Base-by-base conservation (phyloP, 2,329 filamentous ascomycete genomes). In the Tolypocladium album region DNA sequence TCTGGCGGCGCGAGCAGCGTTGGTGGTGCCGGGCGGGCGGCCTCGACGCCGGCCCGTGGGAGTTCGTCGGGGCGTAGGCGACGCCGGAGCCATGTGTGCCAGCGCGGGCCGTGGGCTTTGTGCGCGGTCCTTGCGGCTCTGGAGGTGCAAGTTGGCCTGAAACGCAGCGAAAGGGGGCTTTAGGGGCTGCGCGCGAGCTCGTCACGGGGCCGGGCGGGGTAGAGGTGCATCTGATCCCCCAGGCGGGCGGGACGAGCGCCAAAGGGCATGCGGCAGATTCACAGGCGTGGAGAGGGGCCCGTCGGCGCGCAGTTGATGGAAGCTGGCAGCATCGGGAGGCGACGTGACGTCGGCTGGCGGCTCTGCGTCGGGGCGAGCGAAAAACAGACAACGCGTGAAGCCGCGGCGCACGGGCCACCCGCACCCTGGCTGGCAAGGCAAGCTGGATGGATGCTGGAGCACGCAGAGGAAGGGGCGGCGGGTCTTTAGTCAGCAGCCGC, bases 1-100 rank as follows among this genome's bases (percentile, higher is more conserved):
- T 61, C 76, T 71, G 45, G 74, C 74, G 31, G 73, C 73, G 64
- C 74, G 72, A 59, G 72, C 72, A 43, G 76, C 74, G 62, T 76
- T 77, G 39, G 74, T 76, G 12, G 74, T 71, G 53, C 76, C 76
- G 3, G 74, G 74, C 31, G 79, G 79, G 50, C 79, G 75, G 58
- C 79, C 79, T 59, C 79, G 73, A 58, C 77, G 78, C 57, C 79
- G 75, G 56, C 75, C 76, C 40, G 76, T 76, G 9, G 75, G 70
- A 24, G 72, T 71, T 55, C 75, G 70, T 65, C 75, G 72, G 58
- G 78, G 76, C 47, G 74, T 76, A 43, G 74, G 67, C 57, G 72
- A 70, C 42, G 70, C 65, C 42, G 71, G 67, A 64, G 72, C 68
- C 72, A 74, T 74, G 57, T 52, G 40, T 55, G 22, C n/a, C 22